These are phyloP conservation scores for Euphorbia tirucalli DNA, from an alignment of 345 rosid species.

Conservation along the genomic window DNA sequence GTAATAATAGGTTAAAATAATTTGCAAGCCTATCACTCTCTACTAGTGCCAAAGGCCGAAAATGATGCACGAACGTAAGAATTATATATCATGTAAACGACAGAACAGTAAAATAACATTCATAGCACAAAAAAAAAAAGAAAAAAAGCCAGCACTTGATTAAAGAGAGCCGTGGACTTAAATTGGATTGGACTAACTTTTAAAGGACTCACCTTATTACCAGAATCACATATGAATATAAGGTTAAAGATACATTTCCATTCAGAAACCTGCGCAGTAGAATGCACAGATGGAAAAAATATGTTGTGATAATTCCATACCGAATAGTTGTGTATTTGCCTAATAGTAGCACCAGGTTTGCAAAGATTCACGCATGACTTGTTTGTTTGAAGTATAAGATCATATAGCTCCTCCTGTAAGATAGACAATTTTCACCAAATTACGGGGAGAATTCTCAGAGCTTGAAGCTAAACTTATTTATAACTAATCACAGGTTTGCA, in stretches of 20 bases:
- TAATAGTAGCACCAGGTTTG: conserved; percentile 76
- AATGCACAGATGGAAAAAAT: neutral
- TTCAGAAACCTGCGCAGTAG: neutral
- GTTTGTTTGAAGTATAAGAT: conserved; percentile 82
- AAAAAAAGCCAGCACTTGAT: neutral
- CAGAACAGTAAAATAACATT: neutral
- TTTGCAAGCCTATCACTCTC: neutral
- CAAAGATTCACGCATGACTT: conserved; percentile 71
- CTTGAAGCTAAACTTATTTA: neutral
- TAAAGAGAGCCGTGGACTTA: neutral
- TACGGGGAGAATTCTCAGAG: neutral
- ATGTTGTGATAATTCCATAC: conserved; percentile 34
- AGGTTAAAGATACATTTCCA: neutral
- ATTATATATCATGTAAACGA: neutral
- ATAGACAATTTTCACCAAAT: neutral
- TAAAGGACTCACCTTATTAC: neutral
- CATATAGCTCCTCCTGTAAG: conserved; percentile 78
- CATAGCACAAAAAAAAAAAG: no score
- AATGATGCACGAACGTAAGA: neutral
- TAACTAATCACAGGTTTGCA: neutral
- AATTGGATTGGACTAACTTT: neutral
- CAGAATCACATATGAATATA: neutral
- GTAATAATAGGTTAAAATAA: neutral
- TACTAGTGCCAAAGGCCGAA: neutral
- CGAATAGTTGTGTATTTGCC: conserved; percentile 65